Evolutionary conservation across 306 rosid genomes (phyloP).

Genomic region (Dryas alaskensis): DNA sequence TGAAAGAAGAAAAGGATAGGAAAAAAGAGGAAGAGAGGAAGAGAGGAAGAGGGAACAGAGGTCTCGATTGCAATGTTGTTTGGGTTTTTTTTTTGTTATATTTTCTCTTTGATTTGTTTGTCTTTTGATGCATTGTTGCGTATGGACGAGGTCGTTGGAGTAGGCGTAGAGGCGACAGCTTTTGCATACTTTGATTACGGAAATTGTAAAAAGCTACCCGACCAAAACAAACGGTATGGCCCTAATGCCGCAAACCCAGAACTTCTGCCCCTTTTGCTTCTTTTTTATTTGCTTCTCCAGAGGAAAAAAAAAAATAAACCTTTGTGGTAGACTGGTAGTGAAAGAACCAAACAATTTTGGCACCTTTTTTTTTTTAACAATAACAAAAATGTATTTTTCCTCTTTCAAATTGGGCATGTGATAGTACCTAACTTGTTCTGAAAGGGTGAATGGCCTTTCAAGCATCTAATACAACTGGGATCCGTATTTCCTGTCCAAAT

Average conservation of each 20-base stretch:
- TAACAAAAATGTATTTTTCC: too few relatives aligned
- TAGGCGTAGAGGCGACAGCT: conserved; percentile 19
- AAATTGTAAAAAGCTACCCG: conserved; percentile 4
- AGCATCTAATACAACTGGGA: too few relatives aligned
- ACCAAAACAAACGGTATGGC: neutral
- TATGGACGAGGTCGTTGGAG: conserved; percentile 21
- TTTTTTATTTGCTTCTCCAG: too few relatives aligned
- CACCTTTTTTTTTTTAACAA: too few relatives aligned
- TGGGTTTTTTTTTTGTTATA: neutral
- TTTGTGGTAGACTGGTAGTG: too few relatives aligned
- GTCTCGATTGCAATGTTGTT: conserved; percentile 29
- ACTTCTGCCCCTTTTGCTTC: neutral
- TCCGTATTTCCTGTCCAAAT: too few relatives aligned
- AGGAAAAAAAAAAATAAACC: too few relatives aligned
- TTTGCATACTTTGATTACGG: conserved; percentile 1
- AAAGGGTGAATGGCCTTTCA: too few relatives aligned
- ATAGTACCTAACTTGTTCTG: too few relatives aligned
- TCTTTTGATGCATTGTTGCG: conserved; percentile 30
- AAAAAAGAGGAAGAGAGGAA: neutral
- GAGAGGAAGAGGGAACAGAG: conserved; percentile 13
- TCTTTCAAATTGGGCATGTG: too few relatives aligned
- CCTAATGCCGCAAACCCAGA: neutral
- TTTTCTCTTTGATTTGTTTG: conserved; percentile 5
- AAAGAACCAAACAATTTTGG: too few relatives aligned
- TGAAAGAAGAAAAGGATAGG: conserved; percentile 17